phyloP scores from a whole-genome alignment of 2,329 filamentous ascomycete genomes.

The Epichloe sibirici region DNA sequence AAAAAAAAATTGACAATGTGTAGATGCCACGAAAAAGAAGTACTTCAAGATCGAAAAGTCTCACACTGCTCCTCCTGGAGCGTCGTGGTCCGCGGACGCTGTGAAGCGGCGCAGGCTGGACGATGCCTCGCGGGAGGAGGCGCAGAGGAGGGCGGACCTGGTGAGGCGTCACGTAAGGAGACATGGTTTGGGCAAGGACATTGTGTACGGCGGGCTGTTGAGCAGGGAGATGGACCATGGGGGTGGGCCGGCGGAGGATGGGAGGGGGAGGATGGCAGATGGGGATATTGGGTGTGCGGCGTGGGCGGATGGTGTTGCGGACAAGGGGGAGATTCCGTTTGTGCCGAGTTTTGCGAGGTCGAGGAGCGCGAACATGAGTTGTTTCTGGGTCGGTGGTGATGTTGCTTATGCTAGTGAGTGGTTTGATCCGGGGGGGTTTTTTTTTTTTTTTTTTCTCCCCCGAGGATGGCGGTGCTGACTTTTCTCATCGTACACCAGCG shows the following conservation, averaged over 20 bases:
- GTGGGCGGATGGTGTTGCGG: constrained; percentile 27
- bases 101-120: constrained; percentile 44
- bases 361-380: constrained; percentile 23
- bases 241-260: constrained; percentile 8
- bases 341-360: constrained; percentile 16
- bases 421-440: not conserved
- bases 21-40: constrained; percentile 45
- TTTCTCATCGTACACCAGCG: constrained; percentile 12
- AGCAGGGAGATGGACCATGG: constrained; percentile 15
- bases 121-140: constrained; percentile 21
- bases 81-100: constrained; percentile 43
- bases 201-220: constrained; percentile 17
- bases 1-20: not conserved
- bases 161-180: constrained; percentile 28
- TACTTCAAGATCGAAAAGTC: constrained; percentile 57
- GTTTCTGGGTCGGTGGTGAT: constrained; percentile 29
- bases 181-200: constrained; percentile 21
- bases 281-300: constrained; percentile 18
- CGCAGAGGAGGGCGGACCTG: constrained; percentile 16
- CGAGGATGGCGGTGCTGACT: constrained; percentile 1
- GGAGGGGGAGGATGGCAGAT: constrained; percentile 12
- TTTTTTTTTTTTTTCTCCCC: not conserved
- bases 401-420: constrained; percentile 33
- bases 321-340: constrained; percentile 29
- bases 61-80: constrained; percentile 35